A percentile compares a stretch with the other conserved stretches of the same genome.
phyloP scores from a whole-genome alignment of 2,329 filamentous ascomycete genomes.

The Knufia petricola region DNA sequence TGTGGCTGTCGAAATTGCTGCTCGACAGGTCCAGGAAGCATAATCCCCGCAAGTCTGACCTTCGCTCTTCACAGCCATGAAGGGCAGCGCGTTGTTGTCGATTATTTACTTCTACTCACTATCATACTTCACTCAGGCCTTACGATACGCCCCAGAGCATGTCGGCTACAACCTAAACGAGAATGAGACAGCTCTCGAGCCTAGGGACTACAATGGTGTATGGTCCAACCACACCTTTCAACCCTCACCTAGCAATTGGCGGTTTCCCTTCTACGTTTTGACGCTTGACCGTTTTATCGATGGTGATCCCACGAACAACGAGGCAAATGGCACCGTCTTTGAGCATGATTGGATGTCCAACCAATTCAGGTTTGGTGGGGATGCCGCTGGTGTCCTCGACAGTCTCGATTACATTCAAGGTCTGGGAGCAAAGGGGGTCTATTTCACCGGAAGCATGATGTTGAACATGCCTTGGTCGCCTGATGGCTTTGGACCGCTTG shows the following conservation, averaged over 20 bases:
- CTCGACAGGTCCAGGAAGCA: too few relatives aligned
- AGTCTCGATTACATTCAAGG: slow-evolving; percentile 56
- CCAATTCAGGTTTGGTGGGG: slow-evolving; percentile 55
- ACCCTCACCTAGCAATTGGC: slow-evolving; percentile 53
- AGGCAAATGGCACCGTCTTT: slow-evolving; percentile 50
- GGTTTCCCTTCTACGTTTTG: slow-evolving; percentile 56
- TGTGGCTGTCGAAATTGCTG: too few relatives aligned
- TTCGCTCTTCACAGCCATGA: too few relatives aligned
- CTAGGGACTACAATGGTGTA: slow-evolving; percentile 48
- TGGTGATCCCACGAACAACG: slow-evolving; percentile 55
- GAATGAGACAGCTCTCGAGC: slow-evolving; percentile 37
- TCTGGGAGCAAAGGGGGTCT: slow-evolving; percentile 50
- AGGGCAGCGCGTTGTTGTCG: background rate
- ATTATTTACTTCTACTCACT: slow-evolving; percentile 6
- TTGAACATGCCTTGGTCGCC: slow-evolving; percentile 56
- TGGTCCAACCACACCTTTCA: slow-evolving; percentile 42
- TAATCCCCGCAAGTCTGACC: too few relatives aligned
- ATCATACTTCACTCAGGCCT: slow-evolving; percentile 1
- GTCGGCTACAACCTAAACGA: slow-evolving; percentile 43
- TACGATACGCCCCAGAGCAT: slow-evolving; percentile 22
- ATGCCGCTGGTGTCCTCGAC: slow-evolving; percentile 49
- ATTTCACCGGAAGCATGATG: slow-evolving; percentile 54
- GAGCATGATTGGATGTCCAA: slow-evolving; percentile 52
- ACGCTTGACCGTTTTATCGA: slow-evolving; percentile 57
- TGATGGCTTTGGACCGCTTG: slow-evolving; percentile 51